phyloP scores from a whole-genome alignment of 2,329 filamentous ascomycete genomes.

The Zopfia rhizophila region DNA sequence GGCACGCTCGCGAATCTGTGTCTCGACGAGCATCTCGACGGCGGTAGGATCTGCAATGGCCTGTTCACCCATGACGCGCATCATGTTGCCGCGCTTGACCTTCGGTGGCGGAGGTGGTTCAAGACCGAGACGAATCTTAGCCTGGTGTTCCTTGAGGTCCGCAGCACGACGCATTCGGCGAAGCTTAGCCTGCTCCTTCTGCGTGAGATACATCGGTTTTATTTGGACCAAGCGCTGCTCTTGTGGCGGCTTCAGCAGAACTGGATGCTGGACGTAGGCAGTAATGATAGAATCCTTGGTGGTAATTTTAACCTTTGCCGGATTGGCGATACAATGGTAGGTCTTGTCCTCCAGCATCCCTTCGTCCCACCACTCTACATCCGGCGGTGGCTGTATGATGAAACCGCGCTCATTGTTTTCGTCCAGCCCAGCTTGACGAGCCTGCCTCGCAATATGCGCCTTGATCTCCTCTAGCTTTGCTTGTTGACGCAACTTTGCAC shows the following conservation, averaged over 20 bases:
- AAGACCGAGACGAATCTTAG: slow-evolving; percentile 91
- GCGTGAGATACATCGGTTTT: slow-evolving; percentile 92
- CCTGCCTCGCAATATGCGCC: slow-evolving; percentile 86
- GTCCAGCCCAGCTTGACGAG: slow-evolving; percentile 90
- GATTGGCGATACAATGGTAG: slow-evolving; percentile 76
- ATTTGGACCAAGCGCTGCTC: slow-evolving; percentile 81
- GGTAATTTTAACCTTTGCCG: slow-evolving; percentile 75
- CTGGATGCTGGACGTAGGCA: slow-evolving; percentile 90
- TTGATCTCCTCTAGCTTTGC: slow-evolving; percentile 94
- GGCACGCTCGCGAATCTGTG: slow-evolving; percentile 88
- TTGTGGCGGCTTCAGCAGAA: slow-evolving; percentile 89
- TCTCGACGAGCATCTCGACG: slow-evolving; percentile 92
- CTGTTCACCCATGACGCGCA: slow-evolving; percentile 93
- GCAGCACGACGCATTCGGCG: slow-evolving; percentile 90
- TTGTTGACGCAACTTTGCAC: slow-evolving; percentile 86
- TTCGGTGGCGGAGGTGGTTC: slow-evolving; percentile 92
- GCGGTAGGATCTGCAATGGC: slow-evolving; percentile 96
- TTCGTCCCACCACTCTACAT: slow-evolving; percentile 98
- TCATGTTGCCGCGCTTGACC: slow-evolving; percentile 96
- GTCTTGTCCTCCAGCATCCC: slow-evolving; percentile 78
- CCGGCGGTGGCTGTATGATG: slow-evolving; percentile 82
- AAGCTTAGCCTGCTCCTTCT: slow-evolving; percentile 90
- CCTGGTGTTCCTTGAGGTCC: slow-evolving; percentile 94
- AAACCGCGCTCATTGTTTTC: slow-evolving; percentile 95
- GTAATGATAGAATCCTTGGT: slow-evolving; percentile 88